Conservation (phyloP, 208 protist species). For the Crithidia fasciculata region DNA sequence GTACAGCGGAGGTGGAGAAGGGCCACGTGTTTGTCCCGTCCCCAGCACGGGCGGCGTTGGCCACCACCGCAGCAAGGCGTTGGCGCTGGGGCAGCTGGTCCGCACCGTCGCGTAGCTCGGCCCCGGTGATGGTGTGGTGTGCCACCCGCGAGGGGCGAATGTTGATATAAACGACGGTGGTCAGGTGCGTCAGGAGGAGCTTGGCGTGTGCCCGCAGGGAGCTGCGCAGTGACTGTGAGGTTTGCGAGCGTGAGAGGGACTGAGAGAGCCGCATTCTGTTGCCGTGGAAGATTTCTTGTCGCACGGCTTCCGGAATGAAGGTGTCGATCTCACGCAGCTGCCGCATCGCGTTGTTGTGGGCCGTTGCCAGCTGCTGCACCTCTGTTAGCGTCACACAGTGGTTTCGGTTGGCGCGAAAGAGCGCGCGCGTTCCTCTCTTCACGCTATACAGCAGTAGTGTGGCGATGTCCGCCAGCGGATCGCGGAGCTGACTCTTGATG, state of each 20-base stretch:
- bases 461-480: constrained; percentile 10
- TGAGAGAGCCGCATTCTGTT: neutral
- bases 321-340: constrained; percentile 25
- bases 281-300: neutral
- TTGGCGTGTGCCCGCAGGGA: neutral
- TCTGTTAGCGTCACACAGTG: neutral
- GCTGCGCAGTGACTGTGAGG: neutral
- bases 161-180: constrained; percentile 26
- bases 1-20: constrained; percentile 15
- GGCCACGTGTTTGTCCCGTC: neutral
- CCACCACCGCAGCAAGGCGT: constrained; percentile 6
- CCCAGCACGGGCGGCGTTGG: neutral
- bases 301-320: constrained; percentile 20
- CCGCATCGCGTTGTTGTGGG: constrained; percentile 21
- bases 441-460: constrained; percentile 1
- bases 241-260: neutral
- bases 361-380: constrained; percentile 8
- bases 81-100: neutral
- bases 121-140: neutral
- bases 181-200: constrained; percentile 10
- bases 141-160: neutral
- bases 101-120: neutral
- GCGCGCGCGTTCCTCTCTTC: neutral
- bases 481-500: constrained; percentile 1
- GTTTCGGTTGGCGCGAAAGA: neutral